Conservation (phyloP, 257 asterid genomes). For the Solanum dulcamara region DNA sequence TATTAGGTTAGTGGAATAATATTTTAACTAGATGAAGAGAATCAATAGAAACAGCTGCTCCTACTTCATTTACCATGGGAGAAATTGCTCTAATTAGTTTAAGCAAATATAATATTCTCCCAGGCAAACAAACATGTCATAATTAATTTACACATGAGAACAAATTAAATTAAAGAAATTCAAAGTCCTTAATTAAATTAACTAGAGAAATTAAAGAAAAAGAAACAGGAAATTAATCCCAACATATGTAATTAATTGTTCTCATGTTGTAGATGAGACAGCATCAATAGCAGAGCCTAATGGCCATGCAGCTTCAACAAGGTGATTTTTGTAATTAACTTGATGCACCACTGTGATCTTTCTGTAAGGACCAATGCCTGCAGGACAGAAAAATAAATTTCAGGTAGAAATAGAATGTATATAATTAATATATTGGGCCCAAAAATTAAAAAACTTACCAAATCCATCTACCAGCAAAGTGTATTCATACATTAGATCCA, state of each 20-base stretch:
- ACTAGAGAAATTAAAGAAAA: too few species aligned
- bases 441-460: conserved; percentile 9
- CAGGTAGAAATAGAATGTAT: too few species aligned
- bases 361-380: conserved; percentile 58
- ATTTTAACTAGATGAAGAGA: too few species aligned
- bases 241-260: not conserved
- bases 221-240: not conserved
- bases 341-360: conserved; percentile 47
- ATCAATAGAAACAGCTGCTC: not conserved
- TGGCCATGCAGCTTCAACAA: conserved; percentile 83
- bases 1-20: too few species aligned
- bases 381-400: not conserved
- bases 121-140: too few species aligned
- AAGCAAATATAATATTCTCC: too few species aligned
- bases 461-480: conserved; percentile 26
- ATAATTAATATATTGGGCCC: too few species aligned
- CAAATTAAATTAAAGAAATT: too few species aligned
- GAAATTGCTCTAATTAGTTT: not conserved
- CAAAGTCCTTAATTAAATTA: too few species aligned
- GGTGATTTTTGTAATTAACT: conserved; percentile 43
- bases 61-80: not conserved
- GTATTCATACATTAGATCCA: conserved; percentile 23
- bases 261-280: conserved; percentile 29
- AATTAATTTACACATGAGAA: not conserved
- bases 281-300: conserved; percentile 76